Percentiles rank a stretch among this genome's conserved stretches.
These are phyloP conservation scores for Microstegium vimineum DNA, from an alignment of 176 grass and related monocot species.

Conservation along the genomic window DNA sequence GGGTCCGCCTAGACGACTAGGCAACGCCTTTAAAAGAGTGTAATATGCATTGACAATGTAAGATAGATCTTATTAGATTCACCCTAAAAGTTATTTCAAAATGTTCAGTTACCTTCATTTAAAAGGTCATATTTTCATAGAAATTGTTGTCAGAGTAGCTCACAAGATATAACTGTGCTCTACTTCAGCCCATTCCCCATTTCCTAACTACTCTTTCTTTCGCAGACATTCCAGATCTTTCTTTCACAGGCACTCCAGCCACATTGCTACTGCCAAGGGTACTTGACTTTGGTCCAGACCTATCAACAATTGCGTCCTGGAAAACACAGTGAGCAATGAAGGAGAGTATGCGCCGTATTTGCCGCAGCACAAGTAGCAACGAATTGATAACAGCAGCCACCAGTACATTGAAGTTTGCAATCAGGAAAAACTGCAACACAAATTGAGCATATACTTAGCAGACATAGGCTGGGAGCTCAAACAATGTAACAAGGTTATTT, in stretches of 20 bases:
- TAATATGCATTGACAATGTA: background rate
- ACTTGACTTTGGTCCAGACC: slow-evolving; percentile 13
- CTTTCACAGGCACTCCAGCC: slow-evolving; percentile 29
- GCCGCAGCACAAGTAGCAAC: slow-evolving; percentile 46
- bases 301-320: slow-evolving; percentile 1
- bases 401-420: slow-evolving; percentile 58
- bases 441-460: background rate
- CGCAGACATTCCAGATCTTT: slow-evolving; percentile 33
- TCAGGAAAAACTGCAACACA: slow-evolving; percentile 63
- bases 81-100: background rate
- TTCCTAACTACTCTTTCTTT: slow-evolving; percentile 62
- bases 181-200: slow-evolving; percentile 65
- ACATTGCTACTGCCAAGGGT: slow-evolving; percentile 24
- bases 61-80: background rate
- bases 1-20: background rate
- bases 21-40: background rate
- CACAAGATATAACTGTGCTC: background rate
- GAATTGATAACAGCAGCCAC: slow-evolving; percentile 52
- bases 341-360: slow-evolving; percentile 31
- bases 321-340: slow-evolving; percentile 16
- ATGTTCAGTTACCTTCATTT: background rate
- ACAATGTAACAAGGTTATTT: background rate
- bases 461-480: background rate
- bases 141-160: background rate
- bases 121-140: background rate